phyloP scores from a whole-genome alignment of 805 yeast genomes.

The Sugiyamaella lignohabitans region DNA sequence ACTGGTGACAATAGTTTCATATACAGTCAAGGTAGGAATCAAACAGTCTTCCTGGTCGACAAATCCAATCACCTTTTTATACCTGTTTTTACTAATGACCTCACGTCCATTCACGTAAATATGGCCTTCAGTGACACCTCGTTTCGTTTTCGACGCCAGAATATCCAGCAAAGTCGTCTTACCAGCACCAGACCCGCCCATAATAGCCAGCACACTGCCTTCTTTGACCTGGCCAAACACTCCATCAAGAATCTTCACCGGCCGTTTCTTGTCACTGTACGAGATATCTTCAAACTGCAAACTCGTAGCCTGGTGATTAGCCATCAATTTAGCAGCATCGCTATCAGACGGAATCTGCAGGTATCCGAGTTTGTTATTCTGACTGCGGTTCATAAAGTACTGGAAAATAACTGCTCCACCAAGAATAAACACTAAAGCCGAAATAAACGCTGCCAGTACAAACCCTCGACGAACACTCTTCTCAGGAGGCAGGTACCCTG shows the following conservation, averaged over 20 bases:
- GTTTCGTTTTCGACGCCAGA: constrained; percentile 78
- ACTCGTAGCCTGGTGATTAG: constrained; percentile 57
- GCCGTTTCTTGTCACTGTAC: constrained; percentile 48
- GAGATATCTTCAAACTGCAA: constrained; percentile 69
- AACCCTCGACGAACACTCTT: constrained; percentile 27
- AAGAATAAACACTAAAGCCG: constrained; percentile 17
- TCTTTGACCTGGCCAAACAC: constrained; percentile 77
- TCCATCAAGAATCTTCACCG: constrained; percentile 45
- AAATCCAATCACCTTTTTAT: constrained; percentile 70
- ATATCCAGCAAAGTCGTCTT: constrained; percentile 91
- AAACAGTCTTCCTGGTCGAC: constrained; percentile 94
- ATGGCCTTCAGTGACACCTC: constrained; percentile 62
- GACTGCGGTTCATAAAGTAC: constrained; percentile 17
- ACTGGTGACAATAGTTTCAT: constrained; percentile 88
- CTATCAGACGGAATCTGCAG: constrained; percentile 32
- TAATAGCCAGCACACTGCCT: constrained; percentile 85
- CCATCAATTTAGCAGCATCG: constrained; percentile 42
- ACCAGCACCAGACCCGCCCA: constrained; percentile 99
- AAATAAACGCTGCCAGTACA: constrained; percentile 21
- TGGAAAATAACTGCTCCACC: constrained; percentile 12
- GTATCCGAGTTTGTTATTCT: constrained; percentile 17
- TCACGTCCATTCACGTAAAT: constrained; percentile 65
- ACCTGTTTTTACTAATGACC: background rate
- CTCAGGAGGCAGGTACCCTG: constrained; percentile 75
- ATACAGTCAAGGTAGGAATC: constrained; percentile 89